Conservation (phyloP, 2,329 filamentous ascomycete species). For the Apiospora aurea region DNA sequence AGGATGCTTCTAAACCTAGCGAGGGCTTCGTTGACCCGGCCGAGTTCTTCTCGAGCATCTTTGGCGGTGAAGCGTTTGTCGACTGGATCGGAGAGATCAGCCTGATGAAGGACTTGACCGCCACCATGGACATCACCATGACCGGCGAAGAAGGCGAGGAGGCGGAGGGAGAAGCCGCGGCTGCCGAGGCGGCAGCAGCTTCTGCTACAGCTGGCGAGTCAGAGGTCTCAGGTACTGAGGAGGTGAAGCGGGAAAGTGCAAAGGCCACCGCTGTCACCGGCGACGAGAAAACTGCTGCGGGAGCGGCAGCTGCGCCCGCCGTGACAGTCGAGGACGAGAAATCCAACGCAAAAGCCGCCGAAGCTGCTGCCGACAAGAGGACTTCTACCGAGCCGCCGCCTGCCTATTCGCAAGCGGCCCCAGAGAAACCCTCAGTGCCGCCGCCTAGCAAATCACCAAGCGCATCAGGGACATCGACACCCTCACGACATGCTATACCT, state of each 20-base stretch:
- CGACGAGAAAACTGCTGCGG: conserved; percentile 37
- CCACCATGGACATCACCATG: conserved; percentile 98
- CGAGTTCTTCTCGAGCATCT: conserved; percentile 99
- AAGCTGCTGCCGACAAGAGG: conserved; percentile 37
- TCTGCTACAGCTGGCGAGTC: conserved; percentile 53
- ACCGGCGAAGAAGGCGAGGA: conserved; percentile 70
- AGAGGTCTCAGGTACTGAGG: conserved; percentile 64
- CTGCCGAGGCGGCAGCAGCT: conserved; percentile 29
- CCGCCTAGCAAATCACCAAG: conserved; percentile 35
- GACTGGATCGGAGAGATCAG: conserved; percentile 99
- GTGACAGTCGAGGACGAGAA: conserved; percentile 45
- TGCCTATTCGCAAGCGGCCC: conserved; percentile 51
- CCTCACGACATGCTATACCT: conserved; percentile 62
- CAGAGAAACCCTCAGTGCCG: conserved; percentile 40
- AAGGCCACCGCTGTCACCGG: conserved; percentile 47
- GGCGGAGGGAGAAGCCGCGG: conserved; percentile 57
- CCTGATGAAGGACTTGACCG: conserved; percentile 97
- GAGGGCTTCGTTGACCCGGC: conserved; percentile 94
- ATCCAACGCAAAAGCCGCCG: conserved; percentile 35
- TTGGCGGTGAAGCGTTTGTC: conserved; percentile 92
- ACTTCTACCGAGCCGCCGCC: conserved; percentile 43
- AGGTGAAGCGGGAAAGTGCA: conserved; percentile 63
- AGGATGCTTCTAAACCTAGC: conserved; percentile 89
- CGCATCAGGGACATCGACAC: conserved; percentile 49
- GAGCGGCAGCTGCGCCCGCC: conserved; percentile 36